These are phyloP conservation scores for Chrysosporium keratinophilum DNA, from an alignment of 2,329 filamentous ascomycete species.

Conservation along the genomic window DNA sequence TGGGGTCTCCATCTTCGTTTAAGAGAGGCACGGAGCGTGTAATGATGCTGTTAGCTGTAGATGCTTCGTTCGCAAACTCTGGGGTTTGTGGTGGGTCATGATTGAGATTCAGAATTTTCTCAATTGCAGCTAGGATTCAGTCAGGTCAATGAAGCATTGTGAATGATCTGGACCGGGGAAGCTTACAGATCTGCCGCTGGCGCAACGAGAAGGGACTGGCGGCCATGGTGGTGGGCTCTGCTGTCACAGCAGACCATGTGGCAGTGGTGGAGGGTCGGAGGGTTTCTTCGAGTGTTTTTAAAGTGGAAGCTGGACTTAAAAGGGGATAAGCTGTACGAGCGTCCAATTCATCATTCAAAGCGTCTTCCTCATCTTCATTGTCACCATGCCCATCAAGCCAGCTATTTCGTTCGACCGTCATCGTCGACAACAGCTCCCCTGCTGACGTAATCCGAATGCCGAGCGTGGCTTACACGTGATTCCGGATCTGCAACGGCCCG, in stretches of 20 bases:
- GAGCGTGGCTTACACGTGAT: not conserved
- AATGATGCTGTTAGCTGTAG: constrained; percentile 51
- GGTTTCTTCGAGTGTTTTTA: not conserved
- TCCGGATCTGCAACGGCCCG: too few species aligned
- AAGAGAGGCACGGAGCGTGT: constrained; percentile 67
- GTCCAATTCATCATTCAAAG: not conserved
- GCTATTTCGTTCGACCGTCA: not conserved
- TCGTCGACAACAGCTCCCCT: not conserved
- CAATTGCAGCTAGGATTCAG: constrained; percentile 61
- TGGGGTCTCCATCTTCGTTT: constrained; percentile 77
- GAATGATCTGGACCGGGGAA: not conserved
- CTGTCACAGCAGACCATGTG: not conserved
- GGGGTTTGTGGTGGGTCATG: constrained; percentile 50
- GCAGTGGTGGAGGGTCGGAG: not conserved
- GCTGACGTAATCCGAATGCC: constrained; percentile 4
- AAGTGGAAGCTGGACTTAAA: not conserved
- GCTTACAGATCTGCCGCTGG: constrained; percentile 61
- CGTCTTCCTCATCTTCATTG: not conserved
- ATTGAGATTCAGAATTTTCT: constrained; percentile 93
- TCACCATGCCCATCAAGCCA: not conserved
- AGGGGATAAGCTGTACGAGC: not conserved
- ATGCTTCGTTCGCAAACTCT: constrained; percentile 45
- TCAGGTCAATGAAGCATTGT: not conserved
- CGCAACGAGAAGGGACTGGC: constrained; percentile 50
- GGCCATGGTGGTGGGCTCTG: constrained; percentile 39